Base-by-base conservation (phyloP, 1,139 yeast species). In the Suhomyces guaymorum region DNA sequence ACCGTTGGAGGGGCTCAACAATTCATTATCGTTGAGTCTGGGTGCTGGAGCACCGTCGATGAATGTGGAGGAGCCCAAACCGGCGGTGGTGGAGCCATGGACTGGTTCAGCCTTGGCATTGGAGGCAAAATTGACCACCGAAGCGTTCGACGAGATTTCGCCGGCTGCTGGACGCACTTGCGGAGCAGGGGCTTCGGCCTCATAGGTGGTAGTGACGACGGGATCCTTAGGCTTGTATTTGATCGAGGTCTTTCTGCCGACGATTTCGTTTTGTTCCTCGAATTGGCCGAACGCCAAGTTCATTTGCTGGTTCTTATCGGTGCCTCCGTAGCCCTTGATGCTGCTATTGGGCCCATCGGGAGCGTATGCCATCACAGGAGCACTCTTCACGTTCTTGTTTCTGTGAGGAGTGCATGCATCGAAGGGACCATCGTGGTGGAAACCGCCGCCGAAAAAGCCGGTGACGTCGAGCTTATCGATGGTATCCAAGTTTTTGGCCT, bases 371-470 rank as follows among this genome's bases (percentile, higher is more conserved):
- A 81, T 72, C 16, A 92, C 96, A 3, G 98, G 98, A 0, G 97
- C 96, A 26, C 78, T 80, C 56, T 80, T 82, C 18, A 66, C 67
- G 55, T 84, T 77, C 63, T 85, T 86, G 64, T 92, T 92, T 59
- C 97, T 81, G 60, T 87, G 96, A 5, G 98, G 97, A 5, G 95
- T 85, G 61, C 97, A 90, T 2, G 98, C 98, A 60, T 92, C 98
- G 59, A 92, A 92, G 12, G 98, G 98, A 10, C 98, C 98, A 61
- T 92, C 98, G 59, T 92, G 98, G 61, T 92, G 98, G 73, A 92
- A 92, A 1, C 92, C 87, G 27, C 87, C 82, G n/a, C 97, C 97
- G 57, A 86, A 90, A 46, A 92, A 73, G 1, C 96, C 97, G 6
- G 97, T 89, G 24, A 90, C 97, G 58, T 92, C 98, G 48, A 92